Base-by-base conservation (phyloP, 495 filamentous ascomycete species). In the Tetracladium marchalianum region DNA sequence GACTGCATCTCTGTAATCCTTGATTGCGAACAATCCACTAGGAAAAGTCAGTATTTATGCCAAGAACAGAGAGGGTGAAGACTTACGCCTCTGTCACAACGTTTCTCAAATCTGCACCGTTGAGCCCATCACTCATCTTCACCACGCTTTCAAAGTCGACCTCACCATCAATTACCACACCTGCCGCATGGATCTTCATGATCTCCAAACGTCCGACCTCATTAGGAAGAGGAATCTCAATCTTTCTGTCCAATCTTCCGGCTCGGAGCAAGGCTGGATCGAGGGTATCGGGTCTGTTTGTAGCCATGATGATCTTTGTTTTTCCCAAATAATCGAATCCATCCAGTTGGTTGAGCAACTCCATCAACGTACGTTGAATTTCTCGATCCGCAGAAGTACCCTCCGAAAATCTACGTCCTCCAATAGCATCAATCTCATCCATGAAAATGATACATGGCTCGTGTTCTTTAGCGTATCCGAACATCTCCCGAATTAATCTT, bases 241-340 rank as follows among this genome's bases (percentile, higher is more conserved):
- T 92, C 76, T 99, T 99, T 47, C 93, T 77, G 63, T 99, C 93
- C 53, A 99, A 69, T 58, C 93, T 82, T 49, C 93, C 93, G 16
- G 93, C 93, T 66, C 93, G 80, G 43, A 99, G 70, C 47, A 99
- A 71, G 9, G 93, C 93, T 9, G 93, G 93, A 62, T 99, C 93
- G 15, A 99, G 78, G 1, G 93, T 99, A 64, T 99, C 93, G 11
- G 93, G 93, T 63, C 93, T 77, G 72, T 99, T 99, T 31, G 93
- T 99, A 22, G 93, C 93, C 93, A 99, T 99, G 70, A 97, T 99
- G 66, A 99, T 99, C 72, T 99, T 99, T 17, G 93, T 99, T 76
- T 96, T 94, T 46, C 93, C 93, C 5, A 99, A 75, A 65, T 99
- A 99, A 63, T 99, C 93, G 71, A 99, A 99, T 46, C 93, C 93